A percentile compares a stretch with the other conserved stretches of the same genome.
Evolutionary conservation across 2,329 filamentous ascomycete genomes (phyloP).

Genomic region (Alternaria atra): DNA sequence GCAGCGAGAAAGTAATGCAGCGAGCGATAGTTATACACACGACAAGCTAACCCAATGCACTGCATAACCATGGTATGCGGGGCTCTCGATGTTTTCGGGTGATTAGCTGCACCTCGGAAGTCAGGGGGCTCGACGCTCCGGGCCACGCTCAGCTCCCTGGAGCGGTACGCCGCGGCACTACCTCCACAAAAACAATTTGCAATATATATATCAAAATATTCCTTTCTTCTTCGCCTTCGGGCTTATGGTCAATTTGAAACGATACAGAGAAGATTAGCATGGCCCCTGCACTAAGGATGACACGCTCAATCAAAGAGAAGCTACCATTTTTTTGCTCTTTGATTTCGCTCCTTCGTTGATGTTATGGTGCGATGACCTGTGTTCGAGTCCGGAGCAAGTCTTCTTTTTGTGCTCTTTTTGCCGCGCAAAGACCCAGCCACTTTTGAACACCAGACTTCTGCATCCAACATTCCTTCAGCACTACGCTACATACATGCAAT

Average conservation of each 20-base stretch:
- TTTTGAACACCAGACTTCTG: background rate
- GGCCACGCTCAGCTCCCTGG: too few relatives aligned
- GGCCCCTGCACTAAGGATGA: conserved; percentile 88
- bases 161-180: too few relatives aligned
- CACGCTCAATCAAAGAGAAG: conserved; percentile 59
- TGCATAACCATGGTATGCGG: too few relatives aligned
- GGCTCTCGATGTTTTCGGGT: too few relatives aligned
- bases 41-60: too few relatives aligned
- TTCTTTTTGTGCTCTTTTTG: background rate
- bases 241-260: conserved; percentile 42
- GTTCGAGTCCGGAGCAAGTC: background rate
- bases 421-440: background rate
- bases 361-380: background rate
- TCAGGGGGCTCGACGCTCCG: too few relatives aligned
- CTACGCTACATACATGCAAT: too few relatives aligned
- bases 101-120: too few relatives aligned
- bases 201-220: too few relatives aligned
- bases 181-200: too few relatives aligned
- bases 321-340: conserved; percentile 44
- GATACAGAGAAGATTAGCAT: conserved; percentile 56
- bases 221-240: conserved; percentile 27
- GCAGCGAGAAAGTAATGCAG: too few relatives aligned
- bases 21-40: too few relatives aligned
- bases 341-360: background rate
- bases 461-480: background rate